These are phyloP conservation scores for Nemania diffusa DNA, from an alignment of 2,329 filamentous ascomycete genomes.

Conservation along the genomic window DNA sequence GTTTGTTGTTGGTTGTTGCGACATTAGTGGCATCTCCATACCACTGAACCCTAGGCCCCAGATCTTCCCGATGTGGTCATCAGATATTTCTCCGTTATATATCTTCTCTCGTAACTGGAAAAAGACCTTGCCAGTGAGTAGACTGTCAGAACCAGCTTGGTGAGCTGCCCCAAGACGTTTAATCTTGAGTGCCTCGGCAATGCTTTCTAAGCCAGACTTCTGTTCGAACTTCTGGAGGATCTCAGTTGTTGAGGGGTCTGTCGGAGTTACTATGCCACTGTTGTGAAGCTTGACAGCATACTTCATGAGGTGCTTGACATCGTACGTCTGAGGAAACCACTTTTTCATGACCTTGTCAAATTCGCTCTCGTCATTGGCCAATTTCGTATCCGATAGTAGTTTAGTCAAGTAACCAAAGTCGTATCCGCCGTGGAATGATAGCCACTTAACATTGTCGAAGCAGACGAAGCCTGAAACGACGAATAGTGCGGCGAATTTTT, in stretches of 20 bases:
- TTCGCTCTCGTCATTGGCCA: constrained; percentile 89
- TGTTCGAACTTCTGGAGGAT: constrained; percentile 87
- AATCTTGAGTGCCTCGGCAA: constrained; percentile 91
- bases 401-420: constrained; percentile 98
- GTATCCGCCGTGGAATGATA: constrained; percentile 97
- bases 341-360: constrained; percentile 90
- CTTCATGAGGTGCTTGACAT: constrained; percentile 98
- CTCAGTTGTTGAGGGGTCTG: constrained; percentile 73
- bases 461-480: constrained; percentile 93
- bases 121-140: constrained; percentile 93
- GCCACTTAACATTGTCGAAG: constrained; percentile 90
- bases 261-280: constrained; percentile 69
- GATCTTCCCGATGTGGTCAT: constrained; percentile 87
- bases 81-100: constrained; percentile 82
- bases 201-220: constrained; percentile 91
- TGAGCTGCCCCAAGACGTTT: constrained; percentile 89
- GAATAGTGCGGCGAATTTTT: constrained; percentile 87
- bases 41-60: constrained; percentile 88
- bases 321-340: constrained; percentile 93
- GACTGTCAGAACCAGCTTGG: constrained; percentile 91
- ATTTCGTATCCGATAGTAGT: constrained; percentile 81
- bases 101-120: constrained; percentile 92
- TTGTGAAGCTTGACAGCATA: constrained; percentile 79
- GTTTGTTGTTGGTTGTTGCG: constrained; percentile 40
- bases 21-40: constrained; percentile 54